phyloP scores from a whole-genome alignment of 1,139 yeast species.

The Kazachstania sp. region DNA sequence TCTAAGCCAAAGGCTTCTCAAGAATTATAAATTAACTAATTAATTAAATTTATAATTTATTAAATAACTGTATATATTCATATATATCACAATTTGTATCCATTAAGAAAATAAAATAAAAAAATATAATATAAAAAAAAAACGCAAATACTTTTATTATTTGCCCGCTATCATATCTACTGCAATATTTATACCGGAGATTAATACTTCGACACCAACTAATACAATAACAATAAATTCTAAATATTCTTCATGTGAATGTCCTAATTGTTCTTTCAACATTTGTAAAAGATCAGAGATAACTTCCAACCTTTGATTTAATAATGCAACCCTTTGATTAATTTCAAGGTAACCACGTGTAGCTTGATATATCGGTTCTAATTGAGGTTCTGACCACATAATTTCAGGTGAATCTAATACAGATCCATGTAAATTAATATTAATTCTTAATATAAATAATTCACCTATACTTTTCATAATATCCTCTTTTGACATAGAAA shows the following conservation, averaged over 20 bases:
- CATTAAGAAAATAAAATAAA: neutral
- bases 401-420: conserved; percentile 92
- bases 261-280: conserved; percentile 95
- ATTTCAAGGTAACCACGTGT: conserved; percentile 91
- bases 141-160: neutral
- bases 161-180: conserved; percentile 35
- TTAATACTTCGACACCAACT: conserved; percentile 85
- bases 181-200: conserved; percentile 66
- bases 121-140: neutral
- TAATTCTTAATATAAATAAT: conserved; percentile 79
- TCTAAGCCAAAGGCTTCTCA: conserved; percentile 77
- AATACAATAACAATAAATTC: conserved; percentile 89
- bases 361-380: conserved; percentile 95
- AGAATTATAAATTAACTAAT: conserved; percentile 51
- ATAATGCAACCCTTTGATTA: conserved; percentile 79
- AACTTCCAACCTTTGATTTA: conserved; percentile 88
- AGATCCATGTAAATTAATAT: conserved; percentile 88
- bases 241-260: conserved; percentile 80
- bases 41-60: neutral
- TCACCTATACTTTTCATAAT: conserved; percentile 97
- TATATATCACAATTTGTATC: neutral
- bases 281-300: conserved; percentile 86
- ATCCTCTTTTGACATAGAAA: conserved; percentile 86
- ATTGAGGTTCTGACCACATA: conserved; percentile 98
- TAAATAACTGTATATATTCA: neutral